A percentile compares a stretch with the other conserved stretches of the same genome.
Evolutionary conservation across 352 stramenopile species (phyloP).

Genomic region (Peronosclerospora sorghi): DNA sequence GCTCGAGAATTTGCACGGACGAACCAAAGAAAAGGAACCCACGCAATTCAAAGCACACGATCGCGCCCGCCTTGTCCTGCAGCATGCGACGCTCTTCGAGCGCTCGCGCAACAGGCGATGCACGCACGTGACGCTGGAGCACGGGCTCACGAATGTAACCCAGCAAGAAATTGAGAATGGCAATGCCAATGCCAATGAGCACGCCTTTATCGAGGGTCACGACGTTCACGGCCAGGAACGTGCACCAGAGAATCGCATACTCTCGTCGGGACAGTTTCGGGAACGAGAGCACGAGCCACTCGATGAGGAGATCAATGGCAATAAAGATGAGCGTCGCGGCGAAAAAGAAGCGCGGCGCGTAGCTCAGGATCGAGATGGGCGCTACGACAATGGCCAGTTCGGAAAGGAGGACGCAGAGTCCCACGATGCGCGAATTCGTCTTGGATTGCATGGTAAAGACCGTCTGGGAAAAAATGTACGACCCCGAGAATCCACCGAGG

Average conservation of each 20-base stretch:
- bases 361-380: conserved; percentile 89
- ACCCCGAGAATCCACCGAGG: conserved; percentile 94
- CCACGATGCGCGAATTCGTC: conserved; percentile 85
- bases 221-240: conserved; percentile 91
- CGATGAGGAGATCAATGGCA: conserved; percentile 92
- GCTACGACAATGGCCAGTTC: conserved; percentile 85
- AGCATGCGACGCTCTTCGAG: conserved; percentile 51
- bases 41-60: conserved; percentile 73
- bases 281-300: conserved; percentile 91
- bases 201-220: conserved; percentile 94
- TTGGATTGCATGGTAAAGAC: conserved; percentile 95
- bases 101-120: conserved; percentile 55
- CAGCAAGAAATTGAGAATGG: conserved; percentile 78
- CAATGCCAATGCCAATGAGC: conserved; percentile 84
- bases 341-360: conserved; percentile 96
- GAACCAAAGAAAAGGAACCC: conserved; percentile 83
- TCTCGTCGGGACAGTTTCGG: conserved; percentile 80
- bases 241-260: conserved; percentile 88
- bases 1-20: conserved; percentile 70
- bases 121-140: conserved; percentile 43
- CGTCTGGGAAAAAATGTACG: conserved; percentile 98
- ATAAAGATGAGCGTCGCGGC: conserved; percentile 95
- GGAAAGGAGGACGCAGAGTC: conserved; percentile 80
- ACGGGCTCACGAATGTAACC: conserved; percentile 66
- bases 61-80: conserved; percentile 54